Evolutionary conservation across 2,329 filamentous ascomycete genomes (phyloP), one percentile per base, ranked within the genome.

Genomic region (Diaporthe ilicicola): DNA sequence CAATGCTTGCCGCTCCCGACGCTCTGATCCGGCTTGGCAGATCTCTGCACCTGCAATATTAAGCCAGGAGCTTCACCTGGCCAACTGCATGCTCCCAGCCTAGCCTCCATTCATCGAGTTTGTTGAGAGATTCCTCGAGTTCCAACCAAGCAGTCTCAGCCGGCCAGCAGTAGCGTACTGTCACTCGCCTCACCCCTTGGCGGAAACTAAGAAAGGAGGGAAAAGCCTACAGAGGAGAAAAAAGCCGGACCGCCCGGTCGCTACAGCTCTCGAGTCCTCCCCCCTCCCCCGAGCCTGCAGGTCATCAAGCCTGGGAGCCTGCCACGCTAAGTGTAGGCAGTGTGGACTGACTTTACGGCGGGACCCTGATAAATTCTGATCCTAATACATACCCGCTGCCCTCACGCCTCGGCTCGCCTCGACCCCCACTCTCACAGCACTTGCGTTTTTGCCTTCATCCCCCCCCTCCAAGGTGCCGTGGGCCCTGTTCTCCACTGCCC

Each of bases 11-110:
- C 48, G 44, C 59, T 64, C 44, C 59, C 59, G 59, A 50, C 59
- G 59, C 59, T 64, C 59, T 64, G 44, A 32, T 64, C 59, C 59
- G 59, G 59, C 59, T 64, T 64, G 59, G 59, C 59, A 64, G 44
- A 37, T 27, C 59, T 17, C 29, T 50, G 59, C 59, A 24, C 7
- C 12, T 64, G 59, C 59, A 50, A 64, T 64, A 64, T 64, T 64
- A 50, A 64, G 59, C 44, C 44, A 12, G 4, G 59, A 24, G 59
- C 59, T 50, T 64, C 59, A 64, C 59, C 56, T 22, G 42, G 56
- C 56, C 42, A 62, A 62, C 56, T 62, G 56, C 27, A 48, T 59
- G 56, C 56, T 19, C n/a, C 39, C 17, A 34, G 4, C 42, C 56
- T 62, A 62, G 56, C 27, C 56, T 13, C n/a, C 59, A 50, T 64